These are phyloP conservation scores for Alnus glutinosa DNA, from an alignment of 306 rosid species.

Conservation along the genomic window DNA sequence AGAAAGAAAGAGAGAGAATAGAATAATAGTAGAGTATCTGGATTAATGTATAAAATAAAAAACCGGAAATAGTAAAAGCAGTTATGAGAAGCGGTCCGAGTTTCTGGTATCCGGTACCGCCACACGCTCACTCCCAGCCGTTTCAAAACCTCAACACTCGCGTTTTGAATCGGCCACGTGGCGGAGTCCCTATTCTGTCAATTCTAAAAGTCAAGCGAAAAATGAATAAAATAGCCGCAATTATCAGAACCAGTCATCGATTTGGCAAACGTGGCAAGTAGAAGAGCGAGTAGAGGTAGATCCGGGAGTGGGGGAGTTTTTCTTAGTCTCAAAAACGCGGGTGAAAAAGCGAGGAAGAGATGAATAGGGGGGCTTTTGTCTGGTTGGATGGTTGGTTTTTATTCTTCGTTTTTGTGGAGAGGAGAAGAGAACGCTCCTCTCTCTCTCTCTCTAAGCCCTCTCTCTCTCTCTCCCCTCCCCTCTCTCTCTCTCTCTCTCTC, in stretches of 20 bases:
- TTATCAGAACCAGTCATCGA: constrained; percentile 6
- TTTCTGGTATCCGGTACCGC: constrained; percentile 25
- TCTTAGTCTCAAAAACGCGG: constrained; percentile 40
- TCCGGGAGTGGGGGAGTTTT: constrained; percentile 8
- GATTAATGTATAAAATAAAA: not conserved
- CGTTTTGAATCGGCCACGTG: constrained; percentile 15
- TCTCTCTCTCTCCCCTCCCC: not conserved
- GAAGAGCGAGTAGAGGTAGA: constrained; percentile 21
- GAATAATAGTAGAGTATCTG: not conserved
- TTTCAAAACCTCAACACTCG: not conserved
- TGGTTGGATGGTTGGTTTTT: constrained; percentile 73
- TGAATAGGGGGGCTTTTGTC: constrained; percentile 10
- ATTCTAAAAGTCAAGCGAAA: constrained; percentile 11
- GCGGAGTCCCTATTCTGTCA: not conserved
- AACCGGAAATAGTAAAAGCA: constrained; percentile 40
- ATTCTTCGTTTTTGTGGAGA: constrained; percentile 90
- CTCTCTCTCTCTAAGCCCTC: constrained; percentile 21
- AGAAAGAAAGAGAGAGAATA: not conserved
- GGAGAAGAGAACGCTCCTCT: constrained; percentile 59
- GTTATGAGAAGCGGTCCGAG: constrained; percentile 42
- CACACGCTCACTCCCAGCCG: not conserved
- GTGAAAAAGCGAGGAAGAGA: constrained; percentile 27
- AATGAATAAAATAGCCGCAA: constrained; percentile 11
- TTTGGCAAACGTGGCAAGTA: constrained; percentile 12
- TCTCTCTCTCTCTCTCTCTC: not conserved